Evolutionary conservation across 2,329 filamentous ascomycete genomes (phyloP).

Genomic region (Scolecobasidium constrictum): DNA sequence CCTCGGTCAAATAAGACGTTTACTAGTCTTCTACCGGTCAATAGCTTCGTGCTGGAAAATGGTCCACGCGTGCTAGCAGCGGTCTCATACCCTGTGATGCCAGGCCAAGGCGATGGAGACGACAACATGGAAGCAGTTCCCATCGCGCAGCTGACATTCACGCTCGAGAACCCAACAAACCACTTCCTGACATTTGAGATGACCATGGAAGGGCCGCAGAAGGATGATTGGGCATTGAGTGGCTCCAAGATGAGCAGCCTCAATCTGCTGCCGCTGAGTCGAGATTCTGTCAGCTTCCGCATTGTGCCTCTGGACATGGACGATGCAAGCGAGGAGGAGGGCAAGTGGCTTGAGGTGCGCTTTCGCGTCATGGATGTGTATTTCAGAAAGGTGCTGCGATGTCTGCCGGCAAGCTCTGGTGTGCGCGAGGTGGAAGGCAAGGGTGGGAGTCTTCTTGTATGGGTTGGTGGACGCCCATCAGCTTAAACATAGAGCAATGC

Average conservation of each 20-base stretch:
- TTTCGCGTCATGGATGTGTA: constrained; percentile 8
- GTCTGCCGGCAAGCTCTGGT: neutral
- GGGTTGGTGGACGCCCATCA: too few species aligned
- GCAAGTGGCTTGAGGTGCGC: constrained; percentile 5
- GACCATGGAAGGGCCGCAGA: constrained; percentile 58
- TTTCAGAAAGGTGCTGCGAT: constrained; percentile 7
- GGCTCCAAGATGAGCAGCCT: constrained; percentile 72
- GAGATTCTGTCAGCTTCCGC: constrained; percentile 62
- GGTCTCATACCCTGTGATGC: constrained; percentile 15
- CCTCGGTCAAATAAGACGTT: constrained; percentile 34
- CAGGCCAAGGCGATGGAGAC: constrained; percentile 5
- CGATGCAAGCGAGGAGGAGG: constrained; percentile 1
- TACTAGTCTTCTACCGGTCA: constrained; percentile 62
- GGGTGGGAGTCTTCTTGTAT: constrained; percentile 1
- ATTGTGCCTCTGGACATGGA: constrained; percentile 48
- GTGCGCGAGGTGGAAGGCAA: constrained; percentile 3
- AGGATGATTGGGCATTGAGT: constrained; percentile 84
- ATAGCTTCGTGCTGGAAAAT: constrained; percentile 68
- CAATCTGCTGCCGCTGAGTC: constrained; percentile 72
- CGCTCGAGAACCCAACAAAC: constrained; percentile 84
- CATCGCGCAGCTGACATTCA: constrained; percentile 44
- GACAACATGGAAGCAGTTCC: neutral
- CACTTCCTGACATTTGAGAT: constrained; percentile 92
- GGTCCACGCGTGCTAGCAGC: constrained; percentile 67
- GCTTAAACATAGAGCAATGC: too few species aligned